Percentiles rank a stretch among this genome's conserved stretches.
Conservation (phyloP, 805 yeast species). For the Zygoascus biomembranicola region DNA sequence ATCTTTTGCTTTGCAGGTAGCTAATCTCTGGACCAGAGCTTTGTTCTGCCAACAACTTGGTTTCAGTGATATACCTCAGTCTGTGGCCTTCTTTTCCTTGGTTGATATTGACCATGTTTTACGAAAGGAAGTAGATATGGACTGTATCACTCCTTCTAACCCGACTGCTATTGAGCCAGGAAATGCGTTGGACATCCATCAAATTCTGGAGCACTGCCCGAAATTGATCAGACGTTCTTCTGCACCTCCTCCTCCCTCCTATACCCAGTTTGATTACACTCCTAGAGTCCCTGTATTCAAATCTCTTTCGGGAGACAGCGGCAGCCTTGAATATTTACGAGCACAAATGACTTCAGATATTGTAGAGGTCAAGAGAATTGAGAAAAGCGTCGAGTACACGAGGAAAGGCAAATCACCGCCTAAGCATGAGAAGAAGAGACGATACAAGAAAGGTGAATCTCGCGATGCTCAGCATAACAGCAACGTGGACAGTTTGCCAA, state of each 20-base stretch:
- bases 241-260: conserved; percentile 1
- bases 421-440: background rate
- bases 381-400: background rate
- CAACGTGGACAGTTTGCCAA: background rate
- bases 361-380: conserved; percentile 5
- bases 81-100: conserved; percentile 91
- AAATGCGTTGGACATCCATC: conserved; percentile 55
- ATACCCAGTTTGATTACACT: conserved; percentile 2
- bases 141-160: conserved; percentile 87
- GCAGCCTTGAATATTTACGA: conserved; percentile 7
- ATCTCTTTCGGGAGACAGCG: background rate
- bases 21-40: conserved; percentile 93
- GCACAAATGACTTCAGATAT: conserved; percentile 12
- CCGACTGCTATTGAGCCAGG: conserved; percentile 68
- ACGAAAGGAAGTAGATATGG: conserved; percentile 87
- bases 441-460: background rate
- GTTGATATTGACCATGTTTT: conserved; percentile 84
- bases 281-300: conserved; percentile 9
- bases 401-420: background rate
- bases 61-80: conserved; percentile 80
- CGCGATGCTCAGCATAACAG: background rate
- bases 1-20: conserved; percentile 77
- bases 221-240: conserved; percentile 10
- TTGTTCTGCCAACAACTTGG: conserved; percentile 92
- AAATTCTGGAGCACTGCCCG: conserved; percentile 34